A percentile compares a stretch with the other conserved stretches of the same genome.
These are phyloP conservation scores for Saccharomyces hybrid DNA, from an alignment of 1,139 yeast species.

Conservation along the genomic window DNA sequence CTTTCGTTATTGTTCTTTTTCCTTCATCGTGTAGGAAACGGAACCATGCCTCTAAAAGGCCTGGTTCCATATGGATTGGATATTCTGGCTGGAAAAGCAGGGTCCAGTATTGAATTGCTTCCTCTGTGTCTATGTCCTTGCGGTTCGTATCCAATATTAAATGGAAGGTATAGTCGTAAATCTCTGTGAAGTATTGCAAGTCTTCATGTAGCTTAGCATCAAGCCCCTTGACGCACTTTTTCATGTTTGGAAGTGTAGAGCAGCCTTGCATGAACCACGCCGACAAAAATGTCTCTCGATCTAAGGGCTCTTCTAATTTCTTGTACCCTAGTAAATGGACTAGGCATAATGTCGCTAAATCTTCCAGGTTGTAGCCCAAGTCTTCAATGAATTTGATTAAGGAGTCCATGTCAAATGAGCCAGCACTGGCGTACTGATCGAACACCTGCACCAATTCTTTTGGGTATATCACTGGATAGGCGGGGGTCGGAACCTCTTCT, in stretches of 20 bases:
- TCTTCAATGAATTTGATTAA: slow-evolving; percentile 61
- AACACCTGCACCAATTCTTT: slow-evolving; percentile 17
- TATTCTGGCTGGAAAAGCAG: slow-evolving; percentile 42
- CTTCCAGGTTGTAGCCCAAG: slow-evolving; percentile 65
- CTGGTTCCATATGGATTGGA: slow-evolving; percentile 47
- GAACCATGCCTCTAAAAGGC: slow-evolving; percentile 34
- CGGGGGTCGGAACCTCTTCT: slow-evolving; percentile 2
- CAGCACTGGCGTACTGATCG: slow-evolving; percentile 25
- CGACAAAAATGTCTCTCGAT: slow-evolving; percentile 24
- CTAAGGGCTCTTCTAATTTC: slow-evolving; percentile 15
- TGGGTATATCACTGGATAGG: slow-evolving; percentile 13
- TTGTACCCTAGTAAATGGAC: slow-evolving; percentile 53
- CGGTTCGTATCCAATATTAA: slow-evolving; percentile 50
- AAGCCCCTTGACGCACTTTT: slow-evolving; percentile 35
- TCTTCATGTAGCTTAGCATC: slow-evolving; percentile 35
- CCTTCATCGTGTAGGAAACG: slow-evolving; percentile 14
- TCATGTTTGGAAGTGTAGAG: slow-evolving; percentile 45
- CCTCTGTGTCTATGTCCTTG: slow-evolving; percentile 51
- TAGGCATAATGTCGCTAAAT: slow-evolving; percentile 57
- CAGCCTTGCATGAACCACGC: slow-evolving; percentile 27
- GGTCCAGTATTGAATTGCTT: slow-evolving; percentile 73
- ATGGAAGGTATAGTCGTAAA: slow-evolving; percentile 66
- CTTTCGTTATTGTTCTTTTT: slow-evolving; percentile 47
- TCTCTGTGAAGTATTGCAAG: slow-evolving; percentile 40
- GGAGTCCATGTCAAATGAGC: slow-evolving; percentile 46